Conservation (phyloP, 176 grass and related monocot genomes). For the Paspalum notatum region DNA sequence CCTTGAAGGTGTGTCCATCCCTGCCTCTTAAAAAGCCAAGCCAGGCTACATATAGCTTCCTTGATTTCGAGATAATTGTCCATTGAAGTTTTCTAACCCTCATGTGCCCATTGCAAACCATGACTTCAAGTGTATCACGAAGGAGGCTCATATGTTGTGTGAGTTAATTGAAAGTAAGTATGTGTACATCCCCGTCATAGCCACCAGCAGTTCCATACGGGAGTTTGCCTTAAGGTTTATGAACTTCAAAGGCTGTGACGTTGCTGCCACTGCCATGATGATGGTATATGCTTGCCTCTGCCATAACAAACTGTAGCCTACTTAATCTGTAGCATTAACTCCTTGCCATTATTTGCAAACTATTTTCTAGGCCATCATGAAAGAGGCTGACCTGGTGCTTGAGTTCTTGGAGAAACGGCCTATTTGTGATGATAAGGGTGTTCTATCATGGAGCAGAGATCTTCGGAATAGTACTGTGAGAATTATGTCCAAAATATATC, state of each 20-base stretch:
- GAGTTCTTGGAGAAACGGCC: neutral
- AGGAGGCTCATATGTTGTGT: constrained; percentile 17
- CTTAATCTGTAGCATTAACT: neutral
- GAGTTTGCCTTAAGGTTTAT: constrained; percentile 4
- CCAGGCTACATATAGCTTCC: neutral
- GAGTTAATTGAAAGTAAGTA: neutral
- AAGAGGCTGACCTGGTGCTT: neutral
- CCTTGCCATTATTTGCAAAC: neutral
- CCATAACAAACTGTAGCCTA: neutral
- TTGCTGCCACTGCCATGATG: neutral
- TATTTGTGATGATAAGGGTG: neutral
- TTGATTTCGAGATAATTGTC: neutral
- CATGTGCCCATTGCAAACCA: neutral
- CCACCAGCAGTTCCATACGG: neutral
- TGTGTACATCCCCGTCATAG: neutral
- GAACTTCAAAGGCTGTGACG: neutral
- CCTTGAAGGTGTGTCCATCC: neutral
- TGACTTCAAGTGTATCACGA: constrained; percentile 8
- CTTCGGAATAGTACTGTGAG: neutral
- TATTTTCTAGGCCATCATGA: neutral
- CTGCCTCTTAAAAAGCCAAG: neutral
- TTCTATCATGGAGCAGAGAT: too few relatives aligned
- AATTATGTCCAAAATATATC: neutral
- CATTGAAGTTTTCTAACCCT: neutral
- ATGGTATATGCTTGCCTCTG: neutral